Base-by-base conservation (phyloP, 2,329 filamentous ascomycete genomes). In the Alternaria viburni region DNA sequence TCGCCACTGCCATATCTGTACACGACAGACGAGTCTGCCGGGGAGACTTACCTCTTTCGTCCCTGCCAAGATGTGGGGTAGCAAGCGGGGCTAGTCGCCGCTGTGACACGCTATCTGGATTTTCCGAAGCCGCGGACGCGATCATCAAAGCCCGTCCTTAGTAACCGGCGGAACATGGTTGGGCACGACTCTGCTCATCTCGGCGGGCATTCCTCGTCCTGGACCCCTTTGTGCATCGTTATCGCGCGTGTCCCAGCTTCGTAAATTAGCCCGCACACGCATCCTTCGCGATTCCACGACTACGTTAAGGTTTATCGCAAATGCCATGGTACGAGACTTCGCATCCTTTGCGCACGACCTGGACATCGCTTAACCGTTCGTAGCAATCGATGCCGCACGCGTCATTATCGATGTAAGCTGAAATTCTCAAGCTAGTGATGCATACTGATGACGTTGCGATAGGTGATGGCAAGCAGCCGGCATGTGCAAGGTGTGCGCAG, bases 381-480 rank as follows among this genome's bases (percentile, higher is more conserved):
- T 54, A 80, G 77, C 72, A 79, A 74, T 65, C 77, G 77, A 59
- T 80, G 77, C 69, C 77, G 77, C 62, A 76, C 73, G 59, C 75
- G 77, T 70, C 77, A 80, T 65, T 79, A 80, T 62, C 73, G 76
- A 57, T 80, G 77, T 79, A 72, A 63, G 68, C 51, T 54, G 19
- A 10, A 1, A 21, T 6, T 30, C 12, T 25, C 32, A 7, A 25
- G 28, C 26, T 44, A 55, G 26, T 17, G 25, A 32, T 19, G 51
- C 9, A 23, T 23, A 58, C 69, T 77, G 46, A 77, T 15, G 19
- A 57, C 12, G 13, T 28, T 41, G 51, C 54, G 17, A 69, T 28
- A 80, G 77, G 77, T 65, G 77, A 80, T 57, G 74, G 77, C 23
- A 77, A 73, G 54, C 74, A 74, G 54, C 77, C 77, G 15, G 74